Evolutionary conservation across 306 rosid species (phyloP).

Genomic region (Psophocarpus tetragonolobus): DNA sequence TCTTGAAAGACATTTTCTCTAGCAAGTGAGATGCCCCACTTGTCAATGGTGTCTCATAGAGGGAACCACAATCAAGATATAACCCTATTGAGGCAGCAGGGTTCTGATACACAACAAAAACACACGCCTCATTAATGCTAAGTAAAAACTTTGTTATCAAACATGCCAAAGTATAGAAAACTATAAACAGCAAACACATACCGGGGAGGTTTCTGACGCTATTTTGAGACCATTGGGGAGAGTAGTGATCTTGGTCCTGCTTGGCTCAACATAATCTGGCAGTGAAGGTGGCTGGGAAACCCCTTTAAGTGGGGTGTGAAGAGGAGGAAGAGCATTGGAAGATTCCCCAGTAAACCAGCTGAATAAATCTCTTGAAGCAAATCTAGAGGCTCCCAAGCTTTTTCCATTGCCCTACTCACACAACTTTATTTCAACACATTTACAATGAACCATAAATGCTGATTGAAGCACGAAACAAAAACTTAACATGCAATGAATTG

Average conservation of each 20-base stretch:
- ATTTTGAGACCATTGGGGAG: slow-evolving; percentile 11
- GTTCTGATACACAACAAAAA: not conserved
- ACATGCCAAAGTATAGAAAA: not conserved
- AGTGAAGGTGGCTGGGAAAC: slow-evolving; percentile 7
- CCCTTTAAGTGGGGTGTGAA: not conserved
- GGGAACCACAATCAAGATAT: slow-evolving; percentile 1
- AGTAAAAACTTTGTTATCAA: not conserved
- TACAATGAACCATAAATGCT: not conserved
- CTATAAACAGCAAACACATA: not conserved
- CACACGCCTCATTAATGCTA: not conserved
- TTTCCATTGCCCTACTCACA: not conserved
- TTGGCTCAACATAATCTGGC: slow-evolving; percentile 16
- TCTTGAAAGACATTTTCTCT: slow-evolving; percentile 17
- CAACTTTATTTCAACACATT: not conserved
- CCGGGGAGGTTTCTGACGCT: slow-evolving; percentile 9
- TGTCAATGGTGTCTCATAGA: not conserved
- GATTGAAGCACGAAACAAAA: slow-evolving; percentile 5
- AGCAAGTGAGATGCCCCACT: not conserved
- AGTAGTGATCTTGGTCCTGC: slow-evolving; percentile 12
- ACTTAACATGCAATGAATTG: not conserved
- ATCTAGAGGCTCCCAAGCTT: not conserved
- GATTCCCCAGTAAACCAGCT: slow-evolving; percentile 1
- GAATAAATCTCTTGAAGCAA: not conserved
- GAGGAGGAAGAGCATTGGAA: not conserved
- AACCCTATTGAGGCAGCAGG: slow-evolving; percentile 13